Base-by-base conservation (phyloP, 1,284 basidiomycete genomes). In the Cryptococcus deneoformans region DNA sequence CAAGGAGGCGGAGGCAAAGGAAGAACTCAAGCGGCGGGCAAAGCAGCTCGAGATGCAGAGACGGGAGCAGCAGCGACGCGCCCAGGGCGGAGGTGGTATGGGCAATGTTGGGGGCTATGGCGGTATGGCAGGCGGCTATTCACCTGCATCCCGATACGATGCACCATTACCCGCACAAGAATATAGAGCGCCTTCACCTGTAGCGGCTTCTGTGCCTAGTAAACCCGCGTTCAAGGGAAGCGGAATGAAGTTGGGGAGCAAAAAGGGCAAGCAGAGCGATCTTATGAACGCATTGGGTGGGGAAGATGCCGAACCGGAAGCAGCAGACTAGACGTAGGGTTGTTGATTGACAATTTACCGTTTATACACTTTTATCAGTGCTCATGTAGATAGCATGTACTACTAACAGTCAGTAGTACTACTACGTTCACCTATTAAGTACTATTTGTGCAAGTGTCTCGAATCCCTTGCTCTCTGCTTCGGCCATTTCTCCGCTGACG, bases 31-130 rank as follows among this genome's bases (percentile, higher is more conserved):
- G 78, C 87, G 96, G 52, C 87, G 95, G 44, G 95, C 96, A 3
- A 96, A 97, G 77, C 94, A 98, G 75, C 87, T 99, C 67, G 96
- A 99, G 77, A 90, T 97, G 86, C 96, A 99, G 76, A 86, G 95
- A 45, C 84, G 95, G 48, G 93, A 96, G 73, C 91, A 93, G 75
- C 90, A 94, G 66, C 82, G 86, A 58, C 85, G 90, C n/a, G 76
- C 78, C 16, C 78, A 78, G 57, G 79, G 88, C 11, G 85, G 86
- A 9, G 84, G 87, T 35, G 65, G 62, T 11, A 60, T 64, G 14
- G 81, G 85, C 29, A 84, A 86, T 3, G 58, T 60, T 53, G 61
- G 61, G 46, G 66, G 67, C 44, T 58, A 52, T 52, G 65, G 66
- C 20, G 42, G 42, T 43, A 48, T 56, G 9, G 70, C 69, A 67